Percentiles rank a stretch among this genome's conserved stretches.
Conservation (phyloP, 345 rosid species). For the Arabis alpina region DNA sequence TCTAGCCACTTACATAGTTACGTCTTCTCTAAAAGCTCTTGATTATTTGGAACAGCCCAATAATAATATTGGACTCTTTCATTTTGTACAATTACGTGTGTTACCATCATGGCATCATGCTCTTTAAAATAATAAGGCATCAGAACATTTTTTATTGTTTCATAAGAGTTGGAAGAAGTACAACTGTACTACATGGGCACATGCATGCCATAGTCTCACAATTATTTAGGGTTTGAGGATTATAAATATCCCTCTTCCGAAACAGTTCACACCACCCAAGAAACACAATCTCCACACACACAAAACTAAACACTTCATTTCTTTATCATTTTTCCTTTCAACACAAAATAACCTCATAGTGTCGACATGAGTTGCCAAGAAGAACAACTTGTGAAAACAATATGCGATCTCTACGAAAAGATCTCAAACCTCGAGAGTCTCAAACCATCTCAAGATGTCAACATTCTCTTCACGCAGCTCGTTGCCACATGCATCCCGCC, state of each 20-base stretch:
- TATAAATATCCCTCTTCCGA: slow-evolving; percentile 20
- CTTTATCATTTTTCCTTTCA: not conserved
- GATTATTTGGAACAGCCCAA: not conserved
- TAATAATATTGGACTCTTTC: slow-evolving; percentile 8
- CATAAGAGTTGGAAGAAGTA: slow-evolving; percentile 21
- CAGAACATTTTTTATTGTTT: not conserved
- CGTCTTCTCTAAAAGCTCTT: no score
- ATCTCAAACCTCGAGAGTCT: slow-evolving; percentile 68
- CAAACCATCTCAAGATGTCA: slow-evolving; percentile 78
- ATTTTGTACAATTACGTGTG: slow-evolving; percentile 5
- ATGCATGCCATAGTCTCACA: not conserved
- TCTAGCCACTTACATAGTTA: no score
- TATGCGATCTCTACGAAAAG: slow-evolving; percentile 62
- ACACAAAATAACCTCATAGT: slow-evolving; percentile 44
- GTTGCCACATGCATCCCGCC: slow-evolving; percentile 82
- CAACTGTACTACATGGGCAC: slow-evolving; percentile 2
- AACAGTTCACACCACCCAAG: slow-evolving; percentile 34
- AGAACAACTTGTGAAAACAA: slow-evolving; percentile 54
- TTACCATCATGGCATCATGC: not conserved
- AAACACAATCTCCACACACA: not conserved
- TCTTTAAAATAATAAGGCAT: not conserved
- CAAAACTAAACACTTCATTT: not conserved
- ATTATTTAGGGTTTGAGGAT: slow-evolving; percentile 6
- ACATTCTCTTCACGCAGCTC: slow-evolving; percentile 72
- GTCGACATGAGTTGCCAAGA: slow-evolving; percentile 72